phyloP scores from a whole-genome alignment of 2,329 filamentous ascomycete species.

The Aspergillus sp. region DNA sequence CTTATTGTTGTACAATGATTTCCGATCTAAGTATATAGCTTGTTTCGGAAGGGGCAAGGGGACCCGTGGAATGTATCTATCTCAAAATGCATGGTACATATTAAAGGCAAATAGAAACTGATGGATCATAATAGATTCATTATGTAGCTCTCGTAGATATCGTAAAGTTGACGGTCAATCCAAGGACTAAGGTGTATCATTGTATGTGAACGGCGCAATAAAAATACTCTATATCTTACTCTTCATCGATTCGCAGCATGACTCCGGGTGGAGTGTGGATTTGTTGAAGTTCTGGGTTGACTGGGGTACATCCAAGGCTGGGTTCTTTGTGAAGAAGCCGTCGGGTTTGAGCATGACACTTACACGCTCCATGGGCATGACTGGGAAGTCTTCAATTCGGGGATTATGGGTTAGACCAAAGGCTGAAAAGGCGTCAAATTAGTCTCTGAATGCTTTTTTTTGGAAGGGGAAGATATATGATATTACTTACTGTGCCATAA shows the following conservation, averaged over 20 bases:
- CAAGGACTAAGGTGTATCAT: not conserved
- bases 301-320: conserved; percentile 49
- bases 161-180: not conserved
- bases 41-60: conserved; percentile 1
- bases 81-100: too few relatives aligned
- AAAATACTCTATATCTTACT: conserved; percentile 30
- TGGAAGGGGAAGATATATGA: conserved; percentile 36
- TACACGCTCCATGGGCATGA: conserved; percentile 63
- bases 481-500: conserved; percentile 39
- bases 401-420: conserved; percentile 65
- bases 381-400: conserved; percentile 65
- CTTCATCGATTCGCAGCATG: conserved; percentile 24
- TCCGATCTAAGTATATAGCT: conserved; percentile 12
- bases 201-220: not conserved
- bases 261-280: conserved; percentile 34
- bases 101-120: too few relatives aligned
- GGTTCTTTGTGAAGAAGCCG: conserved; percentile 55
- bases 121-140: too few relatives aligned
- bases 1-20: conserved; percentile 21
- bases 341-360: conserved; percentile 51
- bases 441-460: not conserved
- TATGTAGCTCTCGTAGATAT: not conserved
- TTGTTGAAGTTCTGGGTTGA: conserved; percentile 45
- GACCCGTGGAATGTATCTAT: conserved; percentile 16
- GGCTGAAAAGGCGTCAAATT: conserved; percentile 21